phyloP scores from a whole-genome alignment of 1,284 basidiomycete genomes.

The Pseudozyma sp. region DNA sequence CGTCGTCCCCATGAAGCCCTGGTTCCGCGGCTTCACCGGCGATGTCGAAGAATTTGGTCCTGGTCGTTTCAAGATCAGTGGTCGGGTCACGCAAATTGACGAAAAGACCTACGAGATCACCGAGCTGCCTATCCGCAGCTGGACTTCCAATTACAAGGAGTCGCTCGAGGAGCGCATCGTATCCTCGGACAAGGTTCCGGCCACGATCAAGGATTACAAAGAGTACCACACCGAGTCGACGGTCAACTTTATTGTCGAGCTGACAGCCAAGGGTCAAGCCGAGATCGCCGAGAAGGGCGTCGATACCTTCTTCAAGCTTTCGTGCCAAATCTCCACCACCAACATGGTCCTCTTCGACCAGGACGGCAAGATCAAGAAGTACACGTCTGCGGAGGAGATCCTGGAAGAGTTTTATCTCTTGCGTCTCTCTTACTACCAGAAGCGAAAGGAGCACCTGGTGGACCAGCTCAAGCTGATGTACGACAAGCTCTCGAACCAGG shows the following conservation, averaged over 20 bases:
- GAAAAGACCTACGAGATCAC: conserved; percentile 92
- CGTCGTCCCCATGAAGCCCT: conserved; percentile 86
- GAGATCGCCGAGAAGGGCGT: conserved; percentile 90
- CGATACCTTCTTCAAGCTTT: conserved; percentile 90
- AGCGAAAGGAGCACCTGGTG: conserved; percentile 85
- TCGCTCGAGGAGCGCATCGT: conserved; percentile 80
- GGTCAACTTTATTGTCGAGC: conserved; percentile 88
- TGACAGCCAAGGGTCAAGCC: conserved; percentile 83
- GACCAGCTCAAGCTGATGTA: conserved; percentile 84
- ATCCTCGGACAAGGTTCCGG: conserved; percentile 75
- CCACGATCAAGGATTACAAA: conserved; percentile 72
- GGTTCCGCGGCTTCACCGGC: conserved; percentile 94
- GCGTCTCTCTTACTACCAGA: conserved; percentile 85
- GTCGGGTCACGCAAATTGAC: conserved; percentile 81
- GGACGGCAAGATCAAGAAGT: conserved; percentile 95
- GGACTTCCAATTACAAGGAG: conserved; percentile 93
- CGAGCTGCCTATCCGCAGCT: conserved; percentile 93
- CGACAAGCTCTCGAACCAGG: conserved; percentile 92
- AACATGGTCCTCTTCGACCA: conserved; percentile 99
- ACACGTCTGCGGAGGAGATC: conserved; percentile 88
- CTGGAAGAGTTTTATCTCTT: conserved; percentile 92
- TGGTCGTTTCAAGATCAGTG: conserved; percentile 88
- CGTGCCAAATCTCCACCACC: conserved; percentile 82
- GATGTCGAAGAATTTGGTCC: conserved; percentile 82
- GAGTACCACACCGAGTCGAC: conserved; percentile 82